These are phyloP conservation scores for Daldinia caldariorum DNA, from an alignment of 495 filamentous ascomycete species.

Conservation along the genomic window DNA sequence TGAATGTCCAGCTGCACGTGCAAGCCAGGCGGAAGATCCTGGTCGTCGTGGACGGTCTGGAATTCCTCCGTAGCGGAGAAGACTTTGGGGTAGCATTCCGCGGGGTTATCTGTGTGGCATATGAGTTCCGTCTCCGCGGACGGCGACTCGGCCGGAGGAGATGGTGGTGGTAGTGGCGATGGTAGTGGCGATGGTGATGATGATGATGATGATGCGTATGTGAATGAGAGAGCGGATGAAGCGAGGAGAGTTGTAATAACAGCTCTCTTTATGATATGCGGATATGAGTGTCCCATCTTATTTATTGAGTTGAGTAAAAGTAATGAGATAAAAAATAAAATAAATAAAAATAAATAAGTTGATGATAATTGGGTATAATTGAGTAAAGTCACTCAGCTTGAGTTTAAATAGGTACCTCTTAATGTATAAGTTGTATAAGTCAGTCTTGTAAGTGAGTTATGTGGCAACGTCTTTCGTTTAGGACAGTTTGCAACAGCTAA, in stretches of 20 bases:
- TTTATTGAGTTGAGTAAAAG: not conserved
- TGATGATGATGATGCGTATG: constrained; percentile 16
- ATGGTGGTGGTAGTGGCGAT: not conserved
- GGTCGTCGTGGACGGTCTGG: constrained; percentile 68
- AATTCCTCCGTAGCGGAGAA: constrained; percentile 71
- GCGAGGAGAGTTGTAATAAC: constrained; percentile 13
- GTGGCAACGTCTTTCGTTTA: constrained; percentile 43
- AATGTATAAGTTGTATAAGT: constrained; percentile 6
- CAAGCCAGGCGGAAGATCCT: constrained; percentile 69
- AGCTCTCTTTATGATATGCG: constrained; percentile 20
- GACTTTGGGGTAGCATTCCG: constrained; percentile 70
- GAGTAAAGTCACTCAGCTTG: not conserved
- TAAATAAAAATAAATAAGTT: no score
- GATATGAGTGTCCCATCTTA: constrained; percentile 32
- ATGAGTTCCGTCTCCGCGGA: constrained; percentile 63
- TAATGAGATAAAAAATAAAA: not conserved
- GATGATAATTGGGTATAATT: not conserved
- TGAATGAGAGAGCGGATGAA: constrained; percentile 23
- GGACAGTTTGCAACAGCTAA: constrained; percentile 50
- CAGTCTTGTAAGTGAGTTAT: constrained; percentile 31
- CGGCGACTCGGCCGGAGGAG: constrained; percentile 41
- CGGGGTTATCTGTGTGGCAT: constrained; percentile 66
- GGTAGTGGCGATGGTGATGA: no score
- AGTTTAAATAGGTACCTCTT: constrained; percentile 1
- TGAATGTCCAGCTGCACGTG: constrained; percentile 71